phyloP scores from a whole-genome alignment of 2,329 filamentous ascomycete species.

The Diaporthe humulicola region DNA sequence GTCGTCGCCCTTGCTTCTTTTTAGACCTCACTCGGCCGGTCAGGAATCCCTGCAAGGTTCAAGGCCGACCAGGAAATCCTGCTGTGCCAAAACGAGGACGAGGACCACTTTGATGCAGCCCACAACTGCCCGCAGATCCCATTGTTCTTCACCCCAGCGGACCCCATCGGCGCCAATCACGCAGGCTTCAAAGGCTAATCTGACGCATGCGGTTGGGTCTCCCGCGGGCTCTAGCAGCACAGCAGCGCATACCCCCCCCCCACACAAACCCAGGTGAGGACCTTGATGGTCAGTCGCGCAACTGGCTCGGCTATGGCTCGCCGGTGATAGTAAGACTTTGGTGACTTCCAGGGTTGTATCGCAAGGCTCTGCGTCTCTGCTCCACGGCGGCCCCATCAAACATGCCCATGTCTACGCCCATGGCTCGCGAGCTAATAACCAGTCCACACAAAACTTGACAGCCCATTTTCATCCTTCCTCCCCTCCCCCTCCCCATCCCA shows the following conservation, averaged over 20 bases:
- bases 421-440: conserved; percentile 8
- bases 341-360: background rate
- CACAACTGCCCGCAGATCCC: conserved; percentile 7
- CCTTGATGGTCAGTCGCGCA: conserved; percentile 34
- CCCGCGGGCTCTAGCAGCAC: background rate
- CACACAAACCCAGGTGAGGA: background rate
- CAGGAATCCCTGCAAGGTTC: background rate
- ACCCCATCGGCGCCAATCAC: conserved; percentile 9
- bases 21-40: conserved; percentile 15
- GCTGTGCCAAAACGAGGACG: background rate
- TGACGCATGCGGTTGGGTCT: conserved; percentile 24
- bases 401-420: background rate
- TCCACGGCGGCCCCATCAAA: conserved; percentile 8
- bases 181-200: conserved; percentile 12
- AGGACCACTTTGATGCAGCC: conserved; percentile 18
- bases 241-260: background rate
- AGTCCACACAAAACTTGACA: conserved; percentile 7
- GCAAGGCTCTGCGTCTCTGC: conserved; percentile 2
- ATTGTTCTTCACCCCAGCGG: background rate
- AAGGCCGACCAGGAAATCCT: background rate
- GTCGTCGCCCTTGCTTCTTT: conserved; percentile 7
- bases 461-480: background rate
- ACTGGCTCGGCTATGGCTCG: background rate
- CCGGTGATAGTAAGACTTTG: background rate
- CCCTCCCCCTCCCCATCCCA: background rate